Base-by-base conservation (phyloP, 2,329 filamentous ascomycete species). In the Alternaria infectoria region DNA sequence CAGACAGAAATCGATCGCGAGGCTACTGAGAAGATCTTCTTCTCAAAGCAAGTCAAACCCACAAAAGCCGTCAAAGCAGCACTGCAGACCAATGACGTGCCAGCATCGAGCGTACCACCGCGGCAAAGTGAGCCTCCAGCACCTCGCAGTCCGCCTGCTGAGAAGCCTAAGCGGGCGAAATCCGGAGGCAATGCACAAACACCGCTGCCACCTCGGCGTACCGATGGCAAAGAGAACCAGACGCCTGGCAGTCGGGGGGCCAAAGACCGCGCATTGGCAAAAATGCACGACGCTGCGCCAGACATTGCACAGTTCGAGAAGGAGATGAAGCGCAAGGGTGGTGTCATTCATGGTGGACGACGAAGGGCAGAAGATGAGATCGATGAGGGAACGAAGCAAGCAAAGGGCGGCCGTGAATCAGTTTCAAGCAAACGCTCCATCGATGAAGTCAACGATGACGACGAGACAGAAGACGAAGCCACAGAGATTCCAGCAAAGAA, bases 231-330 rank as follows among this genome's bases (percentile, higher is more conserved):
- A 75, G 93, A 97, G 78, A 97, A 96, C 67, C 87, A 92, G 21
- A 96, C 93, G 0, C 93, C 94, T 0, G 89, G 90, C 25, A 92
- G 92, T 68, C 90, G 96, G 59, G 96, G 93, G 72, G 95, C 96
- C 13, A 99, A 98, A 78, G 89, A 91, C 44, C 91, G 91, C 74
- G 96, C 96, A 12, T 82, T 91, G n/a, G 88, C 89, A 32, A 89
- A 88, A 67, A 82, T 98, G 8, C 92, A 96, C 57, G 87, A 88
- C 36, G 84, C 95, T 61, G 93, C 92, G 1, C 87, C 90, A 0
- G 96, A 99, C 75, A 93, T 98, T 74, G 91, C 90, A 3, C 83
- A 96, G 30, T 99, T 96, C 74, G 91, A 98, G 75, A 97, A 96
- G 77, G 96, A 99, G 81, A 93, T 88, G 83, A 97, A 97, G 82